Evolutionary conservation across 306 rosid species (phyloP), one percentile per base, ranked within the genome.

Genomic region (Begonia loranthoides): DNA sequence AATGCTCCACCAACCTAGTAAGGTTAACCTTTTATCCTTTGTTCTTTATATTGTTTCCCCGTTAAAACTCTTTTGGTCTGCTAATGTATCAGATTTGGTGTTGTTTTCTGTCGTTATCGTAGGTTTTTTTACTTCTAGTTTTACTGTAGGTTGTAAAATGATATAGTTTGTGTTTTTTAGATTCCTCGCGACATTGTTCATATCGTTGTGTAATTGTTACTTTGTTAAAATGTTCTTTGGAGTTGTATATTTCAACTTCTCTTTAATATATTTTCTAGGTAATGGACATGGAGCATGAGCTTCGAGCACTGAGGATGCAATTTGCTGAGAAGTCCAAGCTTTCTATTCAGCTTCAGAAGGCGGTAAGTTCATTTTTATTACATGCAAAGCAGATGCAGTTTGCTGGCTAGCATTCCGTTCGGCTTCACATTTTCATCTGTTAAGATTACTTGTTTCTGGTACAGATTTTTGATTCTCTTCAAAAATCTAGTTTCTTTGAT

Each of bases 1-100:
- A 70, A 83, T 87, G 96, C 81, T 87, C 70, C 96, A 87, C 72
- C 92, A 83, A 65, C 96, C 96, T 34, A 87, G 96, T 92, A 87
- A 80, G 94, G 96, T 83, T 14, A 4, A 57, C 58, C 21, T 50
- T 24, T 40, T 53, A 45, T 53, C 40, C 59, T 41, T 17, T 66
- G 12, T 13, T 60, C 38, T 34, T 64, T 11, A 36, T 54, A 49
- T 38, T 45, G 46, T 58, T 40, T 40, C 54, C 19, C 9, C 40
- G 16, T 1, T 58, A 44, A 28, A 48, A 33, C 34, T 21, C 19
- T 39, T 11, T 43, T 43, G 36, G 36, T 28, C 36, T 28, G 36
- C 36, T 28, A 28, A 10, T 52, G 2, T 41, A 33, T 36, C 41
- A 52, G 13, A 43, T 16, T 61, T 52, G 33, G 19, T 16, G 41